phyloP scores from a whole-genome alignment of 192 early-diverging fungal species.

The Haplosporangium gracile region DNA sequence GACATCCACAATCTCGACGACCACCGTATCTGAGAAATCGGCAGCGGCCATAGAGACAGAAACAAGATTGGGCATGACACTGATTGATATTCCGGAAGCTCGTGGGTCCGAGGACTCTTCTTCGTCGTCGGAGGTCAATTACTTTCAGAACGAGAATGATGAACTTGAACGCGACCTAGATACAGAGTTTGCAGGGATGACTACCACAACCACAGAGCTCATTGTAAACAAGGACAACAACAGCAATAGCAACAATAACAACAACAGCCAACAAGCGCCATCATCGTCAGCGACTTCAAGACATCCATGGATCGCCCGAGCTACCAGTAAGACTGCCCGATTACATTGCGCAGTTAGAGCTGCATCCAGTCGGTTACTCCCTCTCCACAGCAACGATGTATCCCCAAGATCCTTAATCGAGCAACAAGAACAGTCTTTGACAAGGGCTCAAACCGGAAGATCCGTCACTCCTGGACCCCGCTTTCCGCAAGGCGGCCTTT shows the following conservation, averaged over 20 bases:
- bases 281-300: background rate
- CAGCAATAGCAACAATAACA: no score
- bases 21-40: background rate
- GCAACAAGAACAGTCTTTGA: slow-evolving; percentile 11
- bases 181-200: background rate
- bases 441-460: no score
- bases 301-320: background rate
- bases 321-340: background rate
- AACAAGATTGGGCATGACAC: background rate
- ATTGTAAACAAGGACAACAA: background rate
- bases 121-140: background rate
- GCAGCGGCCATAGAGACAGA: background rate
- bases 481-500: background rate
- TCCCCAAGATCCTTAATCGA: slow-evolving; percentile 2
- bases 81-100: background rate
- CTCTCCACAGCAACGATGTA: background rate
- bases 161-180: background rate
- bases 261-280: background rate
- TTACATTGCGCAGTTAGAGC: slow-evolving; percentile 1
- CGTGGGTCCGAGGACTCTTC: background rate
- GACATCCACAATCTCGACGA: background rate
- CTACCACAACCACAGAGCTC: background rate
- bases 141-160: slow-evolving; percentile 15
- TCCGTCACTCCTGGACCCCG: background rate
- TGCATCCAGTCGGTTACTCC: background rate